Evolutionary conservation across 2,329 filamentous ascomycete genomes (phyloP).

Genomic region (Nemania sp.): DNA sequence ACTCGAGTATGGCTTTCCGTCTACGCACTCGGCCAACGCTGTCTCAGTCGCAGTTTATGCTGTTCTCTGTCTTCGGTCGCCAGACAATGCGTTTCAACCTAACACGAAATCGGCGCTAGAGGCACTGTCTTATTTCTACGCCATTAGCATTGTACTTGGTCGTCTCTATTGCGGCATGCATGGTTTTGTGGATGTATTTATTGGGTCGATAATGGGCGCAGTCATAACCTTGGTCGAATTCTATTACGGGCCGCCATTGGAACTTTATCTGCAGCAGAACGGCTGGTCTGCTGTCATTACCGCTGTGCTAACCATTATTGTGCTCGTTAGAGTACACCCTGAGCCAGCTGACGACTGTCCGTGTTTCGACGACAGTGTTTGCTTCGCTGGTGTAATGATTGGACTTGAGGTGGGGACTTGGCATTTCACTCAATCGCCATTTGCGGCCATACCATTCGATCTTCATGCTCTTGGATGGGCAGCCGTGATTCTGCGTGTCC

Average conservation of each 20-base stretch:
- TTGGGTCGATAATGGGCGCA: slow-evolving; percentile 83
- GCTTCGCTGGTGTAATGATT: slow-evolving; percentile 90
- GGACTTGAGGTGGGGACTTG: slow-evolving; percentile 86
- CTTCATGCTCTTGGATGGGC: slow-evolving; percentile 74
- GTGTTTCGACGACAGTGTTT: slow-evolving; percentile 95
- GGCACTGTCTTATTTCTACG: slow-evolving; percentile 82
- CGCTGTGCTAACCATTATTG: slow-evolving; percentile 74
- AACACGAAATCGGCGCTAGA: slow-evolving; percentile 73
- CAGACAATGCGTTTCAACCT: slow-evolving; percentile 71
- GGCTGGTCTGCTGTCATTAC: slow-evolving; percentile 73
- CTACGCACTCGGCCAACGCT: slow-evolving; percentile 96
- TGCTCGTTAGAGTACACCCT: slow-evolving; percentile 88
- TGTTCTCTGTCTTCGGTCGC: slow-evolving; percentile 75
- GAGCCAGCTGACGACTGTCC: slow-evolving; percentile 97
- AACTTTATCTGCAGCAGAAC: slow-evolving; percentile 76
- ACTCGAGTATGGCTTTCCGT: slow-evolving; percentile 96
- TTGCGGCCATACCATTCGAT: slow-evolving; percentile 68
- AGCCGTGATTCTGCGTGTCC: slow-evolving; percentile 73
- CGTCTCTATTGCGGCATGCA: slow-evolving; percentile 99
- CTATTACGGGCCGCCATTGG: slow-evolving; percentile 71
- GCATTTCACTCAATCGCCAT: slow-evolving; percentile 75
- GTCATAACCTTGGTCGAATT: slow-evolving; percentile 71
- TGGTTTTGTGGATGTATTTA: slow-evolving; percentile 89
- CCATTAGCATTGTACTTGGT: slow-evolving; percentile 87
- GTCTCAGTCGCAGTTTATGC: slow-evolving; percentile 92